These are phyloP conservation scores for Euphorbia lathyris DNA, from an alignment of 345 rosid genomes.

Conservation along the genomic window DNA sequence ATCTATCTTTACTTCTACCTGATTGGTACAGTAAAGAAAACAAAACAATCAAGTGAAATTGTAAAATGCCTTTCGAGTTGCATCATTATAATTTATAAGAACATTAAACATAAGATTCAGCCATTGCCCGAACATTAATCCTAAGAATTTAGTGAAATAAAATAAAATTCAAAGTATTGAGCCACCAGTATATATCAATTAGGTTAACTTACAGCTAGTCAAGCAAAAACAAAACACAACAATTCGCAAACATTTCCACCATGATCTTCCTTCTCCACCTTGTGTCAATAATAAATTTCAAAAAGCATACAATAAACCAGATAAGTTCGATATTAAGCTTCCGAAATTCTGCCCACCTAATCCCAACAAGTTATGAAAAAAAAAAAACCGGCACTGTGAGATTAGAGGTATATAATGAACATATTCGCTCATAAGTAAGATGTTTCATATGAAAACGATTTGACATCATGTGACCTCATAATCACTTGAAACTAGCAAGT, in stretches of 20 bases:
- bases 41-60: neutral
- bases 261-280: neutral
- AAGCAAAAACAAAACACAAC: neutral
- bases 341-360: neutral
- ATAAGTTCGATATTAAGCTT: neutral
- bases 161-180: neutral
- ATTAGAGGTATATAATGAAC: neutral
- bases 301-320: neutral
- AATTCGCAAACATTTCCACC: neutral
- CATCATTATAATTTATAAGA: too few species aligned
- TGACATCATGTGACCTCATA: neutral
- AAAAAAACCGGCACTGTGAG: neutral
- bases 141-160: neutral
- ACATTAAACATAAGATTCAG: too few species aligned
- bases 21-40: slow-evolving; percentile 16
- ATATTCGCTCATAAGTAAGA: neutral
- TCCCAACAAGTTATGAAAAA: neutral
- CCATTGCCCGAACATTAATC: too few species aligned
- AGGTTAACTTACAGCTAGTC: neutral
- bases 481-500: neutral
- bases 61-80: neutral
- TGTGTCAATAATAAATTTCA: too few species aligned
- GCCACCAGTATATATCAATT: neutral
- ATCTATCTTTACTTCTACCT: slow-evolving; percentile 95
- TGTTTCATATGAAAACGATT: neutral